These are phyloP conservation scores for Nitzschia sp. DNA, from an alignment of 108 stramenopile genomes.

Conservation along the genomic window DNA sequence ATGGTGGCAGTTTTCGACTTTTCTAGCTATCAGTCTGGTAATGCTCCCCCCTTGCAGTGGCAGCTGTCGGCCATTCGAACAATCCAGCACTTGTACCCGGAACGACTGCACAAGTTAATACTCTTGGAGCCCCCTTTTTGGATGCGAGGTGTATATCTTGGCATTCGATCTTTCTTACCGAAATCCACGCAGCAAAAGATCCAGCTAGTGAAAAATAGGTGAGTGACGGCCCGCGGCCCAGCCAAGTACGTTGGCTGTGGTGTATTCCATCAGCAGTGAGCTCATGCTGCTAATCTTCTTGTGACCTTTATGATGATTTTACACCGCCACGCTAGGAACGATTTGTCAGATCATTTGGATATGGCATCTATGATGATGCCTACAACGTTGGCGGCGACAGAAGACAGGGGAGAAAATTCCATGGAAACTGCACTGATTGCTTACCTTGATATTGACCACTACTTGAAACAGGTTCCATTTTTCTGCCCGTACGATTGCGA, in stretches of 20 bases:
- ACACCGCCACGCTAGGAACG: neutral
- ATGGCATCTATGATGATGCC: no score
- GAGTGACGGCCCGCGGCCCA: no score
- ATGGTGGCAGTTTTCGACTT: slow-evolving; percentile 19
- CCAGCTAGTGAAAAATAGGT: neutral
- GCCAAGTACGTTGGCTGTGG: no score
- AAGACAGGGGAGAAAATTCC: neutral
- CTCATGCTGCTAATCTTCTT: neutral
- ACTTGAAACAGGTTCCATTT: neutral
- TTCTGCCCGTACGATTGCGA: slow-evolving; percentile 1
- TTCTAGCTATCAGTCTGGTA: neutral
- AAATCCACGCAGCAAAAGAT: neutral
- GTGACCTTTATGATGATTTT: neutral
- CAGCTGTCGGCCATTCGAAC: neutral
- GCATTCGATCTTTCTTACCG: neutral
- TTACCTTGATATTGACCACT: neutral
- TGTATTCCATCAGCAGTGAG: neutral
- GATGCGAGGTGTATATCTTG: slow-evolving; percentile 1
- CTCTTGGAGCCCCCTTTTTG: slow-evolving; percentile 17
- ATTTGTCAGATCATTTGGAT: neutral
- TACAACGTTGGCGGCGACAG: neutral
- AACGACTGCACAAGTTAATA: slow-evolving; percentile 1
- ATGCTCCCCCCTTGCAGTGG: neutral
- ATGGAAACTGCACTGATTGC: neutral
- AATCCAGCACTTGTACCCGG: slow-evolving; percentile 14